Percentiles rank a stretch among this genome's conserved stretches.
Conservation (phyloP, 1,284 basidiomycete genomes). For the Mycosarcoma maydis region DNA sequence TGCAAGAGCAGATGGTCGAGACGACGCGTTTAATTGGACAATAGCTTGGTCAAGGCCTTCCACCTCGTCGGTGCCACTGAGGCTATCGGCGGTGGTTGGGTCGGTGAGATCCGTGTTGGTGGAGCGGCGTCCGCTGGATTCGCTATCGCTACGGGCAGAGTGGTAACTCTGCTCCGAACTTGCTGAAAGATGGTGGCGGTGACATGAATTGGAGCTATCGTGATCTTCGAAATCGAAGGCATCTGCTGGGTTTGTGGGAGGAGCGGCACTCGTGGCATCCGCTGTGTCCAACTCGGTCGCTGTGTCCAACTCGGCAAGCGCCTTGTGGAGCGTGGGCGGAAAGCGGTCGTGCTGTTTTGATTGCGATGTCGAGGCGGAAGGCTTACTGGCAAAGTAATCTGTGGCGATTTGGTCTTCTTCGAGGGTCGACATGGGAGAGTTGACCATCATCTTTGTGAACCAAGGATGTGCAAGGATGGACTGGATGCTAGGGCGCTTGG, state of each 20-base stretch:
- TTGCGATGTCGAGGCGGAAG: not conserved
- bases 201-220: not conserved
- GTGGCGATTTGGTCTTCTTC: constrained; percentile 35
- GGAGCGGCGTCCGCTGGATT: constrained; percentile 54
- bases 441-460: constrained; percentile 72
- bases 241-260: too few relatives aligned
- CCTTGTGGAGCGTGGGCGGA: too few relatives aligned
- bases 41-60: constrained; percentile 1
- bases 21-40: not conserved
- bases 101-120: constrained; percentile 48
- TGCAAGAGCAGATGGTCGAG: constrained; percentile 1
- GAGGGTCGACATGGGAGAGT: constrained; percentile 53
- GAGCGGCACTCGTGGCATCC: too few relatives aligned
- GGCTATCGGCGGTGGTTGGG: constrained; percentile 43
- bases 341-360: too few relatives aligned
- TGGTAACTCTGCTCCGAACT: constrained; percentile 54
- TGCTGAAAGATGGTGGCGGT: constrained; percentile 41
- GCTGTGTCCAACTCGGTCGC: too few relatives aligned
- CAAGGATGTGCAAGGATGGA: constrained; percentile 88
- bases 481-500: constrained; percentile 80
- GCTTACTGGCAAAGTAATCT: constrained; percentile 24
- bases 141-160: constrained; percentile 56
- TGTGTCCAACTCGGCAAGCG: too few relatives aligned
- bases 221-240: not conserved
- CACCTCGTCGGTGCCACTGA: constrained; percentile 23